Conservation (phyloP, 495 filamentous ascomycete genomes). For the Neurospora sp. region DNA sequence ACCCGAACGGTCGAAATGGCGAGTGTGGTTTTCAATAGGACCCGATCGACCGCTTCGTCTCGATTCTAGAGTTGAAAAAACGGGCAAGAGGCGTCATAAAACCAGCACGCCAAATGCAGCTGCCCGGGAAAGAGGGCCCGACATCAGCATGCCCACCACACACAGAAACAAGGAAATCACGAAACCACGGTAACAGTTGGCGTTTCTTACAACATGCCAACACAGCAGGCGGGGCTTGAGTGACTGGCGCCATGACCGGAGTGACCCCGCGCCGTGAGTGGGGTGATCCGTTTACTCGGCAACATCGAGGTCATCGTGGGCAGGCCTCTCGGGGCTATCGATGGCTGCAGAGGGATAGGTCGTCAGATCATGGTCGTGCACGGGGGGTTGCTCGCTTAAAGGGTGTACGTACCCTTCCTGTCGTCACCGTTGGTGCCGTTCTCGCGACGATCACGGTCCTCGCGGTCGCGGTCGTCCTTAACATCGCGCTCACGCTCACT, state of each 20-base stretch:
- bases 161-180: neutral
- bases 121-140: neutral
- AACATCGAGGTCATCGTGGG: conserved; percentile 93
- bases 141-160: neutral
- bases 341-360: conserved; percentile 30
- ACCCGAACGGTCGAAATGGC: neutral
- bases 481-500: conserved; percentile 44
- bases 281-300: conserved; percentile 57
- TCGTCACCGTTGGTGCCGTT: conserved; percentile 71
- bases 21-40: neutral
- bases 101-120: neutral
- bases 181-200: neutral
- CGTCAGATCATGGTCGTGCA: conserved; percentile 10
- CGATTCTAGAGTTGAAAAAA: neutral
- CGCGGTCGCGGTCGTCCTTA: conserved; percentile 46
- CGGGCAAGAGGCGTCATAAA: neutral
- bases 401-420: conserved; percentile 61
- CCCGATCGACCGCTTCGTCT: neutral
- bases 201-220: neutral
- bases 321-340: conserved; percentile 64
- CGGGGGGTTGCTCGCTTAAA: conserved; percentile 2
- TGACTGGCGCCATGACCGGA: neutral
- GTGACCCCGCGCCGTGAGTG: neutral
- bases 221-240: neutral
- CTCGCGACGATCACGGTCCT: conserved; percentile 51